phyloP scores from a whole-genome alignment of 108 stramenopile genomes.

The Skeletonema grethae region DNA sequence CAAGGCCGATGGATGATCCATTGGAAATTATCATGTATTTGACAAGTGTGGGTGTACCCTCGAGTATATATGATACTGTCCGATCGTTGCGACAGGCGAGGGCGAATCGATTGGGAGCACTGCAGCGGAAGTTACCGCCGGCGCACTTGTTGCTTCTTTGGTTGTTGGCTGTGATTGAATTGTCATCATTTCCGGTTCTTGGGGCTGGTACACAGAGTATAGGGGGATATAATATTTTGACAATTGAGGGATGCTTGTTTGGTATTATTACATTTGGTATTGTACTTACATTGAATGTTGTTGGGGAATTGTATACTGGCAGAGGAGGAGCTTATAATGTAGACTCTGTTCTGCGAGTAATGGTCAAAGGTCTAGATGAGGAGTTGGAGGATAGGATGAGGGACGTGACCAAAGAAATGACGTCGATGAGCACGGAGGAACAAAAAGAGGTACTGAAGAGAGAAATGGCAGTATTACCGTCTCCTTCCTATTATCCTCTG shows the following conservation, averaged over 20 bases:
- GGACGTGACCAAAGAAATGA: conserved; percentile 25
- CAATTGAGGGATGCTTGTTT: conserved; percentile 80
- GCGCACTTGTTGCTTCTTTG: conserved; percentile 80
- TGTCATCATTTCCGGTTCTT: conserved; percentile 80
- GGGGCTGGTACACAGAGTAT: conserved; percentile 85
- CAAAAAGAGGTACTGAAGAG: conserved; percentile 13
- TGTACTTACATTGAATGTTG: conserved; percentile 72
- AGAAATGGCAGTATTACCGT: conserved; percentile 9
- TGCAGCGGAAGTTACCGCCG: conserved; percentile 79
- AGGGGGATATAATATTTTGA: conserved; percentile 82
- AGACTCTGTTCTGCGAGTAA: conserved; percentile 71
- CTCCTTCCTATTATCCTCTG: conserved; percentile 23
- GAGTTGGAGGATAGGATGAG: conserved; percentile 75
- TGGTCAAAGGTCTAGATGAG: conserved; percentile 84
- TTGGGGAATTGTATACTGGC: conserved; percentile 78
- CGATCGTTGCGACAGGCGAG: conserved; percentile 81
- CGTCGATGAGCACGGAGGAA: not conserved
- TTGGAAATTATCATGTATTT: conserved; percentile 88
- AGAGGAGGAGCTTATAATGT: conserved; percentile 90
- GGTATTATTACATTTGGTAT: conserved; percentile 86
- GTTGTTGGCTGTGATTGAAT: conserved; percentile 71
- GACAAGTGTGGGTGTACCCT: conserved; percentile 88
- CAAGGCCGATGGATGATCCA: conserved; percentile 85
- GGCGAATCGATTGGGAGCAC: conserved; percentile 70
- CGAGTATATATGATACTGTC: conserved; percentile 88